Evolutionary conservation across 306 rosid species (phyloP).

Genomic region (Vigna radiata): DNA sequence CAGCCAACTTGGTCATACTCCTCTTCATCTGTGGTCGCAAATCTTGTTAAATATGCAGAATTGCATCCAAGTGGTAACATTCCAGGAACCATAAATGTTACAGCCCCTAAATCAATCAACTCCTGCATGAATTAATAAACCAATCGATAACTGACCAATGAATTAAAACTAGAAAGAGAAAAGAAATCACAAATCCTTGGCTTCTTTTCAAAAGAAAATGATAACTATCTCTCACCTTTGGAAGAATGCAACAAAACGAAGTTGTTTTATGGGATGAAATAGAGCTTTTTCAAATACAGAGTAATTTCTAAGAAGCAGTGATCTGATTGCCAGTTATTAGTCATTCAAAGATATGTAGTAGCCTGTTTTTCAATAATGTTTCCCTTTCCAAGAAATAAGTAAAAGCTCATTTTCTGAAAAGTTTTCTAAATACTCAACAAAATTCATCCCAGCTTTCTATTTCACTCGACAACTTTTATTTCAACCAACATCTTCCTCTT

Average conservation of each 20-base stretch:
- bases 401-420: neutral
- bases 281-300: neutral
- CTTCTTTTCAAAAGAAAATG: neutral
- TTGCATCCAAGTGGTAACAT: constrained; percentile 67
- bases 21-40: constrained; percentile 28
- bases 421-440: constrained; percentile 3
- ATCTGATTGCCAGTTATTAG: neutral
- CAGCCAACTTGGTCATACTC: constrained; percentile 61
- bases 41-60: constrained; percentile 43
- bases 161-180: neutral
- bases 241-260: neutral
- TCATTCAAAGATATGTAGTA: neutral
- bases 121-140: constrained; percentile 45
- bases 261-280: neutral
- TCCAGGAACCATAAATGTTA: constrained; percentile 62
- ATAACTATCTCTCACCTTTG: neutral
- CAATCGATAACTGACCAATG: constrained; percentile 7
- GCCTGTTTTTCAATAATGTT: neutral
- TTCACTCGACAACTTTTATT: neutral
- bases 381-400: neutral
- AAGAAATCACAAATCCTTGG: constrained; percentile 19
- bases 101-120: constrained; percentile 61
- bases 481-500: neutral
- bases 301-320: neutral
- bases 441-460: neutral